phyloP scores from a whole-genome alignment of 2,329 filamentous ascomycete genomes.

The Dendryphion nanum region DNA sequence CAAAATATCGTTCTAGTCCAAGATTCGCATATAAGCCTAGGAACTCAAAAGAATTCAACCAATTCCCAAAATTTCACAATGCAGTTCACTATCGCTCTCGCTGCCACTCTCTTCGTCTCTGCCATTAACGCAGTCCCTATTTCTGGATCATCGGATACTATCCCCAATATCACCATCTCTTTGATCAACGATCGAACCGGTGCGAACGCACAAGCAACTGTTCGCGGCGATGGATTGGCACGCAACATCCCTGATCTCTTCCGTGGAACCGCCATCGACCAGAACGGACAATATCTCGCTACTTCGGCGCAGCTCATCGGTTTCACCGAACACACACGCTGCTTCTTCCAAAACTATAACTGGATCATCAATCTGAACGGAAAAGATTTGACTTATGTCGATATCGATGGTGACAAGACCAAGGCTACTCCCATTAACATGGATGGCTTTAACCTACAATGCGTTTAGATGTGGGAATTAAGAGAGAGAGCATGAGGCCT shows the following conservation, averaged over 20 bases:
- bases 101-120: constrained; percentile 7
- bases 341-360: constrained; percentile 10
- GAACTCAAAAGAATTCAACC: too few relatives aligned
- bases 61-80: constrained; percentile 12
- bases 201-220: constrained; percentile 6
- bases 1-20: too few relatives aligned
- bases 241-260: constrained; percentile 9
- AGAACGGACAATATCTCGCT: constrained; percentile 7
- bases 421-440: constrained; percentile 1
- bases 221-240: constrained; percentile 7
- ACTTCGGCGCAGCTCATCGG: constrained; percentile 8
- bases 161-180: constrained; percentile 3
- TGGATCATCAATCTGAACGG: constrained; percentile 9
- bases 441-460: constrained; percentile 5
- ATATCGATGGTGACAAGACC: constrained; percentile 9
- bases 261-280: constrained; percentile 7
- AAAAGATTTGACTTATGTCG: constrained; percentile 4
- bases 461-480: constrained; percentile 1
- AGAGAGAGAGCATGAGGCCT: too few relatives aligned
- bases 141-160: background rate
- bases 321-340: constrained; percentile 6
- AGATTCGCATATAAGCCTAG: too few relatives aligned
- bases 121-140: constrained; percentile 6
- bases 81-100: constrained; percentile 8
- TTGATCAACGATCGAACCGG: constrained; percentile 13